phyloP scores from a whole-genome alignment of 2,329 filamentous ascomycete genomes.

The Phialemonium atrogriseum region DNA sequence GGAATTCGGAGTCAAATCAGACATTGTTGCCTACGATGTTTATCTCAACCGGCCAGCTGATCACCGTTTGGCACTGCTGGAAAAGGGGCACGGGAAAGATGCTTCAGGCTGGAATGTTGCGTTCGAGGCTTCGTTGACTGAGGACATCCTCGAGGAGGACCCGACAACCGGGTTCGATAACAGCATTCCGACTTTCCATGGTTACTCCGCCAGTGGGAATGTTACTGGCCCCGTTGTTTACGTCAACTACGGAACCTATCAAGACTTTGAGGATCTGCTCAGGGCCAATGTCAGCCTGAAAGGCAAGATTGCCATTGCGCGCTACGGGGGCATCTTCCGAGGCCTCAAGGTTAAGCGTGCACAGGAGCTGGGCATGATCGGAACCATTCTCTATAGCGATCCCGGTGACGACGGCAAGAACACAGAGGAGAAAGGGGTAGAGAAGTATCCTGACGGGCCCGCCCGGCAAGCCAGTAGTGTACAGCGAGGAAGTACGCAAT shows the following conservation, averaged over 20 bases:
- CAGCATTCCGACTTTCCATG: slow-evolving; percentile 84
- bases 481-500: slow-evolving; percentile 80
- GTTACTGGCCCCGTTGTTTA: slow-evolving; percentile 83
- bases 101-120: slow-evolving; percentile 47
- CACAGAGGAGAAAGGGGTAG: slow-evolving; percentile 73
- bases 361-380: slow-evolving; percentile 82
- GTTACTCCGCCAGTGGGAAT: slow-evolving; percentile 87
- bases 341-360: slow-evolving; percentile 90
- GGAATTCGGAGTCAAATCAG: slow-evolving; percentile 57
- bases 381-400: slow-evolving; percentile 77
- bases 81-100: slow-evolving; percentile 31
- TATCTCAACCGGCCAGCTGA: slow-evolving; percentile 72
- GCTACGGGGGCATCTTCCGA: slow-evolving; percentile 80
- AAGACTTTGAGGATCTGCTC: slow-evolving; percentile 75
- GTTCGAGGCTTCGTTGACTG: slow-evolving; percentile 75
- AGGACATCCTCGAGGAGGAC: slow-evolving; percentile 80
- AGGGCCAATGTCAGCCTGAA: slow-evolving; percentile 65
- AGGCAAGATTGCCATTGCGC: slow-evolving; percentile 81
- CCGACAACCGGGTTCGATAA: slow-evolving; percentile 64
- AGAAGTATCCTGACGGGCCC: slow-evolving; percentile 75
- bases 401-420: slow-evolving; percentile 80
- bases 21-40: slow-evolving; percentile 63
- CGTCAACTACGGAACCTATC: slow-evolving; percentile 83
- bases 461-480: slow-evolving; percentile 83
- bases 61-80: slow-evolving; percentile 59